Conservation (phyloP, 2,329 filamentous ascomycete species). For the Raffaelea ambrosiae region DNA sequence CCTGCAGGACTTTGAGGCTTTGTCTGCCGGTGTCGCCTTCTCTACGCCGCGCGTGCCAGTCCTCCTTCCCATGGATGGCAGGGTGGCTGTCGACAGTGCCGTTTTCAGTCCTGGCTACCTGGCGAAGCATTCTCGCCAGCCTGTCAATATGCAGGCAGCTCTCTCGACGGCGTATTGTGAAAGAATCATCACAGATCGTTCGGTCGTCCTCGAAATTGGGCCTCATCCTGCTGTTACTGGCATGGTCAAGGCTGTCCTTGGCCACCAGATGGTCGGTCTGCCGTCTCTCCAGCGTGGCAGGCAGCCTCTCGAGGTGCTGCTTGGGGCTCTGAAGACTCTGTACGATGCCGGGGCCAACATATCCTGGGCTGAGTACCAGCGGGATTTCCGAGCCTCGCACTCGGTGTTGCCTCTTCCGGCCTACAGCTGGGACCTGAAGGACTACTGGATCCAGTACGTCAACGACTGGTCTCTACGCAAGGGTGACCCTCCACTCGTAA, state of each 20-base stretch:
- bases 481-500: constrained; percentile 31
- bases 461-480: constrained; percentile 55
- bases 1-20: constrained; percentile 36
- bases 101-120: not conserved
- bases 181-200: too few relatives aligned
- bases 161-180: not conserved
- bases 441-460: constrained; percentile 62
- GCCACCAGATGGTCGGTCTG: too few relatives aligned
- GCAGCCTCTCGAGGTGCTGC: constrained; percentile 48
- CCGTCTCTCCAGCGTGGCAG: constrained; percentile 47
- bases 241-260: not conserved
- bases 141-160: not conserved
- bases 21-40: constrained; percentile 23
- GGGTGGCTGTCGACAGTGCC: not conserved
- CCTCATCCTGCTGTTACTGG: not conserved
- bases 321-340: constrained; percentile 38
- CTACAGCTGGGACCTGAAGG: constrained; percentile 63
- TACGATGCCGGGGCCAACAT: constrained; percentile 48
- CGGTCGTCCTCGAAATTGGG: not conserved
- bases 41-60: constrained; percentile 42
- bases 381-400: constrained; percentile 48
- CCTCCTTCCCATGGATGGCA: constrained; percentile 37
- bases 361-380: constrained; percentile 60
- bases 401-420: constrained; percentile 56
- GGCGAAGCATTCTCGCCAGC: not conserved